Base-by-base conservation (phyloP, 2,329 filamentous ascomycete species). In the Calycina marina region DNA sequence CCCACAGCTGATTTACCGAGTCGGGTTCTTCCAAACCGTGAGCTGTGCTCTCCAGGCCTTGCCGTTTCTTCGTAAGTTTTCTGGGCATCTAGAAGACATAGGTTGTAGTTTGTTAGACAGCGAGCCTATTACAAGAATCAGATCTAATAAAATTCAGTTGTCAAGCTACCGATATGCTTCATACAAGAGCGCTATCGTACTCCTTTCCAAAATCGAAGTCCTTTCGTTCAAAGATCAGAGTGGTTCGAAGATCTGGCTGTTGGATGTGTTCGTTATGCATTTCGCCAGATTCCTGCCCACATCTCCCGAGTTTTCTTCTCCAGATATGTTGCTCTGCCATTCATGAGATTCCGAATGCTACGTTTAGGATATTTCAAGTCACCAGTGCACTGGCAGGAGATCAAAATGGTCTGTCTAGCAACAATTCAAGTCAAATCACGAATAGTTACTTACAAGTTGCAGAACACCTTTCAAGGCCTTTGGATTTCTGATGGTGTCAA, bases 291-390 rank as follows among this genome's bases (percentile, higher is more conserved):
- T 41, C 76, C 77, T 3, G 65, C 77, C 6, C 62, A 59, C 18
- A 67, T 88, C 15, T 76, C 75, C 4, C 66, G 76, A 24, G 73
- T 86, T 11, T 88, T 90, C 61, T 83, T 90, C 52, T 77, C 73
- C 5, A 83, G 77, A 56, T 53, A 59, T 18, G 79, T 90, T 6
- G 69, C 77, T 1, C 51, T 83, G 30, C 80, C 81, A 0, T 88
- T 88, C 51, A 53, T 86, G 37, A 62, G 67, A 30, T 90, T 81
- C 56, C 72, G 82, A 20, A 74, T 86, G 69, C 53, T 84, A 29
- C 65, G 80, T 14, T 76, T 85, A 55, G 79, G 81, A 14, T 69
- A 73, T 49, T 37, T 74, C 15, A 63, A 56, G 29, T 69, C 62
- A 15, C 76, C 76, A 1, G 62, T 80, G 5, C 61, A 66, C 40